Evolutionary conservation across 352 stramenopile species (phyloP).

Genomic region (Phytopythium sindhum): DNA sequence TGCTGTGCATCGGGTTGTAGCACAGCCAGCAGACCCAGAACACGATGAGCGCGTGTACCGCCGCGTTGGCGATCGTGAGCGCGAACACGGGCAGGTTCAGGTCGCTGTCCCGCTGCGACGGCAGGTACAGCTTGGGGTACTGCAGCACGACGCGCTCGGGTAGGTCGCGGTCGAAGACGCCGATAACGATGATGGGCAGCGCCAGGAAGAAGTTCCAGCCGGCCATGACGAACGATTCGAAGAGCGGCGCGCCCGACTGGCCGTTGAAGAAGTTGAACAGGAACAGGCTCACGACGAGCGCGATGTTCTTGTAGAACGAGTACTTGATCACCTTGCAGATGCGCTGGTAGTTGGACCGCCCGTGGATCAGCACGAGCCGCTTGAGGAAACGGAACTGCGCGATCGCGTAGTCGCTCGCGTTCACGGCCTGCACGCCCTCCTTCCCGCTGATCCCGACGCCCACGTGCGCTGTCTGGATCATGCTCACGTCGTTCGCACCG

Average conservation of each 20-base stretch:
- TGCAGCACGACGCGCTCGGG: conserved; percentile 35
- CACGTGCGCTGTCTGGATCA: conserved; percentile 98
- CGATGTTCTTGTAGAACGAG: conserved; percentile 99
- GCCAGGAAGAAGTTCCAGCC: conserved; percentile 87
- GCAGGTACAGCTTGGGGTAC: conserved; percentile 55
- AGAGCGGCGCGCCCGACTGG: conserved; percentile 82
- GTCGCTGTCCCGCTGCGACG: conserved; percentile 48
- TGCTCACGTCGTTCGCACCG: conserved; percentile 98
- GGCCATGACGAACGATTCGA: conserved; percentile 78
- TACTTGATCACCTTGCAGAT: conserved; percentile 94
- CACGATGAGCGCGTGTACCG: conserved; percentile 50
- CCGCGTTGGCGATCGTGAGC: conserved; percentile 46
- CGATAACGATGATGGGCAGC: conserved; percentile 87
- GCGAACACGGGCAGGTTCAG: conserved; percentile 59
- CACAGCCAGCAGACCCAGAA: conserved; percentile 50
- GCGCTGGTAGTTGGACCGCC: conserved; percentile 96
- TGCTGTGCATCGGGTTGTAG: conserved; percentile 25
- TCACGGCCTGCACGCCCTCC: conserved; percentile 97
- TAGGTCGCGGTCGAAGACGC: conserved; percentile 72
- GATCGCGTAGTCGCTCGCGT: conserved; percentile 92
- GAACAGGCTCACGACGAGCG: conserved; percentile 92
- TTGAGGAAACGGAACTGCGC: conserved; percentile 95
- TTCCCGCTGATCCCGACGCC: conserved; percentile 97
- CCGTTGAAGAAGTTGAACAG: conserved; percentile 92
- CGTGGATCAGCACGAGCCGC: conserved; percentile 94